These are phyloP conservation scores for Phanerochaete carnosa DNA, from an alignment of 768 basidiomycete genomes.

Conservation along the genomic window DNA sequence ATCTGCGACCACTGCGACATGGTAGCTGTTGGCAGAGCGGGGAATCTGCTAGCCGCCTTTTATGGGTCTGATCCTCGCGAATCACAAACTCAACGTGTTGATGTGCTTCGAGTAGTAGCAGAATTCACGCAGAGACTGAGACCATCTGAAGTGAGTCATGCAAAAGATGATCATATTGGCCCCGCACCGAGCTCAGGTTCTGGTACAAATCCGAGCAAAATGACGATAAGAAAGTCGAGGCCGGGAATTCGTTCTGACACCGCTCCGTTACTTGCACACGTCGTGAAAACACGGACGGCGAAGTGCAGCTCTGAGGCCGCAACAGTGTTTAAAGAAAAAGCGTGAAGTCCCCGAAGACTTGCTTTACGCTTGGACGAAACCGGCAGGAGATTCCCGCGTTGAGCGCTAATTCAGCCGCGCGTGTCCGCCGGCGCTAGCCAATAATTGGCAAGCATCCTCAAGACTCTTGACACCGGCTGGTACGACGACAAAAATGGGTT, in stretches of 20 bases:
- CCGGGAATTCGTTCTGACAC: slow-evolving; percentile 40
- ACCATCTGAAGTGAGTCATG: slow-evolving; percentile 5
- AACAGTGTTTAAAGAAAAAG: slow-evolving; percentile 34
- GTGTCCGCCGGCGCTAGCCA: background rate
- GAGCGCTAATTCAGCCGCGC: slow-evolving; percentile 14
- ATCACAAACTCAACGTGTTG: background rate
- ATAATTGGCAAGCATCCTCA: slow-evolving; percentile 17
- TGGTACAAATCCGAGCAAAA: slow-evolving; percentile 17
- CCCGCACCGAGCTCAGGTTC: slow-evolving; percentile 16
- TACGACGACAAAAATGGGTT: slow-evolving; percentile 62
- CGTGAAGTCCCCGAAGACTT: background rate
- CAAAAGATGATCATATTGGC: slow-evolving; percentile 9
- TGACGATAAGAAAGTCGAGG: slow-evolving; percentile 16
- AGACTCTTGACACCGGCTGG: slow-evolving; percentile 28
- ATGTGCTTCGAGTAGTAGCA: background rate
- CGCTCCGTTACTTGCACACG: slow-evolving; percentile 60
- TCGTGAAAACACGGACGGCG: slow-evolving; percentile 28
- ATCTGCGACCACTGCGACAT: slow-evolving; percentile 26
- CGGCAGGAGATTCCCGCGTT: slow-evolving; percentile 14
- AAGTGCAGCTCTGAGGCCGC: slow-evolving; percentile 49
- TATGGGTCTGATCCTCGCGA: background rate
- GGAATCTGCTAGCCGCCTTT: background rate
- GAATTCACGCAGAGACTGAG: slow-evolving; percentile 10
- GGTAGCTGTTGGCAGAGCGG: background rate
- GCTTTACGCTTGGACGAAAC: background rate